These are phyloP conservation scores for Hsuehochloa calcarea DNA, from an alignment of 176 grass and related monocot genomes.

Conservation along the genomic window DNA sequence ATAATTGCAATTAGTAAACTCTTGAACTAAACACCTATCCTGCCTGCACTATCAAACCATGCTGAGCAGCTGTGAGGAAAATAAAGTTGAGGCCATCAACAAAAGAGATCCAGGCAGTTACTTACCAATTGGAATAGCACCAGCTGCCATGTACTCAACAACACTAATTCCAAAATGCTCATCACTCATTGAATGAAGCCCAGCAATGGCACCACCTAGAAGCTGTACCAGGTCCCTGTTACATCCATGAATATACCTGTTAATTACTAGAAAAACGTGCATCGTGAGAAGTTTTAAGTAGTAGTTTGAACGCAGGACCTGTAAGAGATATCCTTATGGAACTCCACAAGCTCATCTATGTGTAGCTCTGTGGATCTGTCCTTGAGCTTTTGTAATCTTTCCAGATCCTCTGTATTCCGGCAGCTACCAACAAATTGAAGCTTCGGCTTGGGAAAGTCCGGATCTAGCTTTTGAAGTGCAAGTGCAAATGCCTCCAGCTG, in stretches of 20 bases:
- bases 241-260: slow-evolving; percentile 8
- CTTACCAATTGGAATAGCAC: slow-evolving; percentile 88
- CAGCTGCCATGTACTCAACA: slow-evolving; percentile 97
- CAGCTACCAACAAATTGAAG: slow-evolving; percentile 89
- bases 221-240: slow-evolving; percentile 73
- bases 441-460: slow-evolving; percentile 58
- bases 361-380: slow-evolving; percentile 67
- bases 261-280: background rate
- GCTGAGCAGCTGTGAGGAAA: background rate
- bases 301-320: slow-evolving; percentile 33
- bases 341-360: slow-evolving; percentile 77
- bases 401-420: slow-evolving; percentile 77
- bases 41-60: background rate
- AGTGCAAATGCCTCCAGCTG: slow-evolving; percentile 92
- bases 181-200: slow-evolving; percentile 95
- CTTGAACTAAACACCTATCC: background rate
- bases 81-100: background rate
- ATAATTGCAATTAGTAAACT: background rate
- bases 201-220: slow-evolving; percentile 70
- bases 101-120: background rate
- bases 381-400: slow-evolving; percentile 77
- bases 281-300: background rate
- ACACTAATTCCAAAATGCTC: slow-evolving; percentile 97
- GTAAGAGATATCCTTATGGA: slow-evolving; percentile 79
- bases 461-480: slow-evolving; percentile 60